Evolutionary conservation across 73 alveolate species (phyloP), one percentile per base, ranked within the genome.

Genomic region (Strombidium stylifer): DNA sequence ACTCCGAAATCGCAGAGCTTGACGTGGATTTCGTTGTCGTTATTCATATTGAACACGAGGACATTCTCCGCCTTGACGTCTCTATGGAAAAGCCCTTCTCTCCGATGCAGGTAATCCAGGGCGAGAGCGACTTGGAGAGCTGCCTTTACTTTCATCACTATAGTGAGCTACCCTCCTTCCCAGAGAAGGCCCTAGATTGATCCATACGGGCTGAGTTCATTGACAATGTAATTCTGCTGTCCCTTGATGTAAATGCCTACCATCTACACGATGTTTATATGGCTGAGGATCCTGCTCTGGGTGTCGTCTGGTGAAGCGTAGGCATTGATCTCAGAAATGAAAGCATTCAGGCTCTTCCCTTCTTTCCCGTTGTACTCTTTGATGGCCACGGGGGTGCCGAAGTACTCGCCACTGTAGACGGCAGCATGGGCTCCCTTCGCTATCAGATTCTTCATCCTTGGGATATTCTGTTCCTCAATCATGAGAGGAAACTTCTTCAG

Each of bases 51-150:
- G 20, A 35, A 53, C 11, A 87, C 56, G 26, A 93, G 77, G 37
- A 87, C 50, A 78, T 91, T 91, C 18, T 84, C 88, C 46, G 91
- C 73, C 73, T 91, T 91, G 46, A 91, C 64, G 80, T 91, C 98
- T 58, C 98, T 46, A 72, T 91, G 98, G 39, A 91, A 66, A 23
- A 91, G 84, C 6, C 92, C 93, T 15, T 81, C 81, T 57, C 75
- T 61, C 19, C 73, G 51, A 66, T 91, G 98, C 10, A 91, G 79
- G 70, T 83, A 91, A 65, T 76, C 55, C 61, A 87, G 42, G 18
- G 92, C 98, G 66, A 79, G 15, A 19, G 97, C 94, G 41, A 94
- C 85, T n/a, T 91, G 96, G 40, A 87, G 46, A 24, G 92, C 96
- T 44, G 80, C 39, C 39, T 53, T 60, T 52, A 94, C 37, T 71